Percentiles rank a stretch among this genome's conserved stretches.
Conservation (phyloP, 2,329 filamentous ascomycete species). For the Beauveria medogensis region DNA sequence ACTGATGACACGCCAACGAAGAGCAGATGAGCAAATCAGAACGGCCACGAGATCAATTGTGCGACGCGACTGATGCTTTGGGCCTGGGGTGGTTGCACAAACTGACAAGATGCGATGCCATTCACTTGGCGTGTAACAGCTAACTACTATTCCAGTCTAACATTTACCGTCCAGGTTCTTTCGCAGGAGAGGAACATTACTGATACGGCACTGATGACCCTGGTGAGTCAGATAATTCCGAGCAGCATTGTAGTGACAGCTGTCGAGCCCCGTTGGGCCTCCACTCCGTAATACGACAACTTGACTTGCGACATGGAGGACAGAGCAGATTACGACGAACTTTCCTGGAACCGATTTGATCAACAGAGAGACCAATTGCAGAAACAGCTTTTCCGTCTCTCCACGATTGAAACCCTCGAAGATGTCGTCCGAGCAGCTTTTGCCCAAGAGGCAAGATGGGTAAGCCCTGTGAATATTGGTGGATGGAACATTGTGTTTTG, state of each 20-base stretch:
- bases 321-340: neutral
- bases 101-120: too few species aligned
- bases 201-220: too few species aligned
- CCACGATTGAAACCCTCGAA: neutral
- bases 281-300: neutral
- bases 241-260: too few species aligned
- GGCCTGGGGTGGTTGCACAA: too few species aligned
- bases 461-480: constrained; percentile 11
- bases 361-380: neutral
- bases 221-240: too few species aligned
- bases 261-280: neutral
- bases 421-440: neutral
- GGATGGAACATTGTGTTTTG: constrained; percentile 16
- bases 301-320: neutral
- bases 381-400: neutral
- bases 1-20: neutral
- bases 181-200: too few species aligned
- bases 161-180: too few species aligned
- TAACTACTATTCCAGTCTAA: too few species aligned
- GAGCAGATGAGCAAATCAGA: neutral
- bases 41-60: too few species aligned
- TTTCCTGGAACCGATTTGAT: neutral
- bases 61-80: too few species aligned
- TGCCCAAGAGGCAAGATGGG: neutral
- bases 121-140: too few species aligned